phyloP scores from a whole-genome alignment of 2,329 filamentous ascomycete genomes.

The Xylariaceae sp. region DNA sequence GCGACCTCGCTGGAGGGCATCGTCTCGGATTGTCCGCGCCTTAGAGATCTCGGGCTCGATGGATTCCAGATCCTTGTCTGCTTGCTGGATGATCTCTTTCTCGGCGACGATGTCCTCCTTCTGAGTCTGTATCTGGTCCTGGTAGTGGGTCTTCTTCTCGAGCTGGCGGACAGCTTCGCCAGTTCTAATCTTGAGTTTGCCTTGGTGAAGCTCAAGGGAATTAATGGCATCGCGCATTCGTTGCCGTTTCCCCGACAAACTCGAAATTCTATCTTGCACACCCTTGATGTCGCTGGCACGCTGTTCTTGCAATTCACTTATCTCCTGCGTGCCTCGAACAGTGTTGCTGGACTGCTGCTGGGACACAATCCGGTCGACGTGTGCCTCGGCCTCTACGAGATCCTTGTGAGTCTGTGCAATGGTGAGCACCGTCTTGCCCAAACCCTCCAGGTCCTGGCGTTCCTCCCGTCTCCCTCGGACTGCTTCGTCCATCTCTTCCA shows the following conservation, averaged over 20 bases:
- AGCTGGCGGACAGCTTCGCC: slow-evolving; percentile 64
- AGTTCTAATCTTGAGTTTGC: slow-evolving; percentile 67
- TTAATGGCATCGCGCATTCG: slow-evolving; percentile 61
- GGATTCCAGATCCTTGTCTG: slow-evolving; percentile 66
- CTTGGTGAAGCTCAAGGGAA: slow-evolving; percentile 66
- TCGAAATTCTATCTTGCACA: slow-evolving; percentile 56
- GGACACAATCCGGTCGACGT: slow-evolving; percentile 67
- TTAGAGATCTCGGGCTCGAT: slow-evolving; percentile 70
- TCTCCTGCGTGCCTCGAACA: slow-evolving; percentile 70
- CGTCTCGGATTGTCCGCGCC: slow-evolving; percentile 69
- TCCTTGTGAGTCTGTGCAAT: slow-evolving; percentile 69
- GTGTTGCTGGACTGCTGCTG: slow-evolving; percentile 64
- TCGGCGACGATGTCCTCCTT: slow-evolving; percentile 62
- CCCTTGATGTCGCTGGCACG: slow-evolving; percentile 60
- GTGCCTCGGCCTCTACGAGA: slow-evolving; percentile 60
- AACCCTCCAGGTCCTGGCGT: slow-evolving; percentile 65
- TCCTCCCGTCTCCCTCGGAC: slow-evolving; percentile 58
- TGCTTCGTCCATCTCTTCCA: slow-evolving; percentile 60
- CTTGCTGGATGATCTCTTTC: slow-evolving; percentile 58
- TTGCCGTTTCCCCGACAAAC: slow-evolving; percentile 63
- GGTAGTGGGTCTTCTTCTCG: slow-evolving; percentile 69
- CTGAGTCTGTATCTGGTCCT: slow-evolving; percentile 64
- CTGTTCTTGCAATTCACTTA: slow-evolving; percentile 66
- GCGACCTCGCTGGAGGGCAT: slow-evolving; percentile 63
- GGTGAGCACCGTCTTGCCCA: slow-evolving; percentile 67